A percentile compares a stretch with the other conserved stretches of the same genome.
These are phyloP conservation scores for Globisporangium middletonii DNA, from an alignment of 352 stramenopile genomes.

Conservation along the genomic window DNA sequence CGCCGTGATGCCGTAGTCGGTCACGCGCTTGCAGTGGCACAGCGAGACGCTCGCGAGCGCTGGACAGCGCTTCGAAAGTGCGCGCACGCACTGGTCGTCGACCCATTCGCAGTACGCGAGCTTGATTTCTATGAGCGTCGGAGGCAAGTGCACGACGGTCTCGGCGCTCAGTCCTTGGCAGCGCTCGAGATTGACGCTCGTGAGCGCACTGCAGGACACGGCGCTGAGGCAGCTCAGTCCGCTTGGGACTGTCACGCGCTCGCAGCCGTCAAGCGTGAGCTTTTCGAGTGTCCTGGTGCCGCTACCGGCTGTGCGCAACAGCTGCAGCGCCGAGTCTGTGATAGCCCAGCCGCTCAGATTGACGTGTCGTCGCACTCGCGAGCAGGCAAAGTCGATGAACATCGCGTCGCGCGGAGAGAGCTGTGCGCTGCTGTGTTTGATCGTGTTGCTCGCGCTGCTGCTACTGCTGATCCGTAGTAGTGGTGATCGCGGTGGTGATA, in stretches of 20 bases:
- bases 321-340: constrained; percentile 35
- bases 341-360: constrained; percentile 47
- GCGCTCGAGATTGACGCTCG: constrained; percentile 13
- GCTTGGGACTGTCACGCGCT: constrained; percentile 10
- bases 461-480: background rate
- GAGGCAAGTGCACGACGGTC: constrained; percentile 13
- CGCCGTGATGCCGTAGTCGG: constrained; percentile 59
- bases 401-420: constrained; percentile 12
- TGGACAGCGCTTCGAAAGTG: constrained; percentile 30
- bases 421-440: background rate
- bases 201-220: background rate
- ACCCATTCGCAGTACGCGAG: constrained; percentile 68
- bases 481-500: background rate
- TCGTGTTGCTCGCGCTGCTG: background rate
- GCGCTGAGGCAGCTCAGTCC: constrained; percentile 9
- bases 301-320: constrained; percentile 11
- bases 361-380: constrained; percentile 34
- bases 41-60: constrained; percentile 30
- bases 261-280: constrained; percentile 25
- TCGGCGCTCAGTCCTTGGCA: constrained; percentile 17
- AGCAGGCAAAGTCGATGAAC: constrained; percentile 11
- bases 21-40: constrained; percentile 44
- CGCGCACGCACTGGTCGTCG: constrained; percentile 42
- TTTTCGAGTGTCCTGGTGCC: constrained; percentile 3
- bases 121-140: constrained; percentile 34